Percentiles rank a stretch among this genome's conserved stretches.
phyloP scores from a whole-genome alignment of 1,284 basidiomycete genomes.

The Malassezia equina region DNA sequence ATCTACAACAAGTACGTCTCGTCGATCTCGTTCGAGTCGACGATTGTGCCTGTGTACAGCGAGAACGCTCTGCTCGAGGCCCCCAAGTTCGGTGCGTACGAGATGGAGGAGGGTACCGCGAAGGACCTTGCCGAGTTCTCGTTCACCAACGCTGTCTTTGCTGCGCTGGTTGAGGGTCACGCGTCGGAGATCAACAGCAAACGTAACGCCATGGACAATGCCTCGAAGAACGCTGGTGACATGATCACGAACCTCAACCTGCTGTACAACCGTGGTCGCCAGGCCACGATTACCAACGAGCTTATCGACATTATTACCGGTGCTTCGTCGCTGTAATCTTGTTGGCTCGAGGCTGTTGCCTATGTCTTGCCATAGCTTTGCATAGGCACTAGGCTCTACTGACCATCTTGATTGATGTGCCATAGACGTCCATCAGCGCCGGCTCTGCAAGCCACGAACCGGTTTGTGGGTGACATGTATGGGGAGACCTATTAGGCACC shows the following conservation, averaged over 20 bases:
- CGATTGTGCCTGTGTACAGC: conserved; percentile 58
- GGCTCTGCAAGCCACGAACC: background rate
- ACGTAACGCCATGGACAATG: conserved; percentile 99
- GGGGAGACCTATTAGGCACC: background rate
- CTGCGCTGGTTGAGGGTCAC: conserved; percentile 87
- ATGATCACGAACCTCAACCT: conserved; percentile 47
- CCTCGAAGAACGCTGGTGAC: conserved; percentile 79
- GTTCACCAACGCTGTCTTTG: conserved; percentile 90
- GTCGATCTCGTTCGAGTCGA: conserved; percentile 81
- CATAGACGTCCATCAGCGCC: background rate
- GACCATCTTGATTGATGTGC: background rate
- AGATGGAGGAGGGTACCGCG: conserved; percentile 60
- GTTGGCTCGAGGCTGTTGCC: background rate
- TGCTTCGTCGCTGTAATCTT: conserved; percentile 51
- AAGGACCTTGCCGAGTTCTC: conserved; percentile 92
- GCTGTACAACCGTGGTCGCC: conserved; percentile 86
- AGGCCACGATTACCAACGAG: conserved; percentile 94
- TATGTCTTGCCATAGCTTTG: background rate
- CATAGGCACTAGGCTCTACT: background rate
- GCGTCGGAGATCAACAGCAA: conserved; percentile 74
- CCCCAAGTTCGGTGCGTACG: conserved; percentile 42
- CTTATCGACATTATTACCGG: conserved; percentile 88
- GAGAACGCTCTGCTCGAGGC: conserved; percentile 55
- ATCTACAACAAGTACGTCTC: conserved; percentile 94
- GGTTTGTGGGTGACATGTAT: background rate